Base-by-base conservation (phyloP, 805 yeast genomes). In the Nakazawaea wyomingensis region DNA sequence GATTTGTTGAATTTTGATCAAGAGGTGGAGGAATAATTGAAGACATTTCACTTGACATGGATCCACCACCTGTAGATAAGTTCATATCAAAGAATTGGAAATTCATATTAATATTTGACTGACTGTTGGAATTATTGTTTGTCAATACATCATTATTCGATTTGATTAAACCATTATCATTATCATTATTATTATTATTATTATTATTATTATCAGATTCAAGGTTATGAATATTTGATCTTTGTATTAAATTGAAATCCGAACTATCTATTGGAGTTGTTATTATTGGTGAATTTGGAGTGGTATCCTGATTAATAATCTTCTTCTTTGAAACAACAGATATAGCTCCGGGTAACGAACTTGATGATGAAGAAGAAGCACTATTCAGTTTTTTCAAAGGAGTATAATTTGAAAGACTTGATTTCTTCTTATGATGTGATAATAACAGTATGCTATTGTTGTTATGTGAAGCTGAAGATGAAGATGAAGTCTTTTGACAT, bases 401-500 rank as follows among this genome's bases (percentile, higher is more conserved):
- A n/a, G n/a, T n/a, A n/a, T n/a, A n/a, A n/a, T n/a, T 17, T 16
- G 46, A 21, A 22, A n/a, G 30, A 4, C 11, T 4, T 11, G 18
- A 11, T 29, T 52, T 33, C 52, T 50, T 37, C 61, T 61, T 10
- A 22, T 38, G 24, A 29, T 29, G n/a, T n/a, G n/a, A n/a, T n/a
- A n/a, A n/a, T n/a, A n/a, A n/a, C n/a, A n/a, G n/a, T n/a, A n/a
- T n/a, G n/a, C n/a, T n/a, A n/a, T n/a, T n/a, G n/a, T n/a, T n/a
- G n/a, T n/a, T n/a, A n/a, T n/a, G n/a, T n/a, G n/a, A n/a, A n/a
- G n/a, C n/a, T n/a, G n/a, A n/a, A n/a, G n/a, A n/a, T n/a, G n/a
- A n/a, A n/a, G 27, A 24, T 2, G 37, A 9, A 13, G 29, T 17
- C 53, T 32, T 41, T 51, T 50, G 48, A 50, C 69, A 64, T 1